Evolutionary conservation across 23 red algal genomes (phyloP).

Genomic region (Cyanidioschyzon merolae): DNA sequence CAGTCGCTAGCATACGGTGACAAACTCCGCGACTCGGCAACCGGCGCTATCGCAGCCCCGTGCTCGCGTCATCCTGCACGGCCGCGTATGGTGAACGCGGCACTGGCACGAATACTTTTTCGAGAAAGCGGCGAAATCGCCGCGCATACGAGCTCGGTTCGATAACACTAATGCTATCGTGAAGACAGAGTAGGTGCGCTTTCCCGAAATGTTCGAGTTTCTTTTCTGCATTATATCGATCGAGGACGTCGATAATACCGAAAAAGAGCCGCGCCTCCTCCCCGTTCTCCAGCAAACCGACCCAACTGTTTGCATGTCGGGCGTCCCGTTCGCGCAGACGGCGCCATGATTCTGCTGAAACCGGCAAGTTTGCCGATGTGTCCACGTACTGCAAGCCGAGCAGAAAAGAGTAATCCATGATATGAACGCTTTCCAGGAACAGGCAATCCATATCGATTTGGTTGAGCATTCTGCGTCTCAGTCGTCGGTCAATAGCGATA

Average conservation of each 20-base stretch:
- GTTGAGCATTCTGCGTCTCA: conserved; percentile 18
- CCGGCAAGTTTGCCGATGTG: not conserved
- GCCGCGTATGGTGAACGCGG: not conserved
- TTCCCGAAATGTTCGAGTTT: conserved; percentile 22
- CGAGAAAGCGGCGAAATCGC: conserved; percentile 10
- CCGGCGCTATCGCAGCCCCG: too few species aligned
- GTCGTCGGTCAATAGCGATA: conserved; percentile 12
- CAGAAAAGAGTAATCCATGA: conserved; percentile 34
- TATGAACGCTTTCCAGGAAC: conserved; percentile 21
- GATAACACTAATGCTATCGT: conserved; percentile 4
- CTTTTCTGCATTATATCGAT: conserved; percentile 28
- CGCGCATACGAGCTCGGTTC: conserved; percentile 12
- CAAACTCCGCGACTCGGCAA: too few species aligned
- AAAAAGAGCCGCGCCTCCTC: conserved; percentile 24
- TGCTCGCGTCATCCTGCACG: too few species aligned
- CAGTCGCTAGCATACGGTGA: too few species aligned
- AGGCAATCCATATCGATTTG: conserved; percentile 22
- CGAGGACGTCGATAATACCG: conserved; percentile 27
- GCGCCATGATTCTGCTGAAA: not conserved
- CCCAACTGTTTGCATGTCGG: conserved; percentile 1
- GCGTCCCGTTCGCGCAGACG: not conserved
- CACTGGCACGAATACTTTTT: conserved; percentile 1
- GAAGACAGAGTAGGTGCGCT: conserved; percentile 19
- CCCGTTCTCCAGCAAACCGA: conserved; percentile 15
- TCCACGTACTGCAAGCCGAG: conserved; percentile 21